Base-by-base conservation (phyloP, 192 early-diverging fungal genomes). In the Chytriomyces sp. region DNA sequence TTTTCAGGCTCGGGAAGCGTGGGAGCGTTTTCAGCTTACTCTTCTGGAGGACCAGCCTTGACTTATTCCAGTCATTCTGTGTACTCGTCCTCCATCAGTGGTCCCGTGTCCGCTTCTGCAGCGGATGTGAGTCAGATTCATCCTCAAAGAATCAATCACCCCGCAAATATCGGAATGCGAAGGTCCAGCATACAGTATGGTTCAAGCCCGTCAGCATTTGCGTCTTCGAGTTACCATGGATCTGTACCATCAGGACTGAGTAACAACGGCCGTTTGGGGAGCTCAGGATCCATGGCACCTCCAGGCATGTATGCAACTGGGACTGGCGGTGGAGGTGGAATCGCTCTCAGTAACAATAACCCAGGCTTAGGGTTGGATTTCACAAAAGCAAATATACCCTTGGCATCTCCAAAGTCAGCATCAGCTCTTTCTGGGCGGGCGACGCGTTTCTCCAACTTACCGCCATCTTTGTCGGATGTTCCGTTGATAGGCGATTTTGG, bases 101-200 rank as follows among this genome's bases (percentile, higher is more conserved):
- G 53, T 57, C 5, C 53, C 13, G 3, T n/a, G 13, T 57, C 53
- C 53, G 53, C 53, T 13, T 57, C 53, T 57, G 53, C 53, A 28
- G 16, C 20, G 23, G 48, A 45, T n/a, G 68, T 57, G 53, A 57
- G 53, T 20, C 53, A 57, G 61, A 73, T 73, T n/a, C 71, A 35
- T 7, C 71, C 71, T 24, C 71, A 73, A 26, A 35, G 71, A 62
- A 35, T 73, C 9, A 73, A 63, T 28, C 71, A 73, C 45, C 71
- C 71, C 3, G 71, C 44, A 18, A 73, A n/a, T 16, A 18, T 73
- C 13, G 71, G 71, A 20, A 73, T 73, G 61, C 53, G 61, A 16
- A 26, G 71, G 60, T 18, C 18, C 16, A 73, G 71, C 24, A 59
- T 73, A 28, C 71, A 73, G 45, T 73, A 73, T 63, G 71, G 71